These are phyloP conservation scores for Boletus eberwhitei DNA, from an alignment of 768 basidiomycete species.

Conservation along the genomic window DNA sequence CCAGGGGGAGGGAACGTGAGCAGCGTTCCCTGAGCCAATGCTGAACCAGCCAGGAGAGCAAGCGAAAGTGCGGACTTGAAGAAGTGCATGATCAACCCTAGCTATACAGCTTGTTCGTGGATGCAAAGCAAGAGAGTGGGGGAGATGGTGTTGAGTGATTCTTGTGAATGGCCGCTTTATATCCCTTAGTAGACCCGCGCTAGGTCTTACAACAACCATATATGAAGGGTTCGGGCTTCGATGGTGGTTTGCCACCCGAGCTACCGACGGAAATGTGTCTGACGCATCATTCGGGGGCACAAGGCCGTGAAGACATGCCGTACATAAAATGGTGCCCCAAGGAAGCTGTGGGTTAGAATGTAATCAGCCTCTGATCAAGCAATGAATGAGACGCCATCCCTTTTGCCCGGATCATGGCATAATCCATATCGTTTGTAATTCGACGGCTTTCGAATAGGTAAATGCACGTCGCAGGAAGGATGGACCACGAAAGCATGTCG, in stretches of 20 bases:
- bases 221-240: neutral
- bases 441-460: neutral
- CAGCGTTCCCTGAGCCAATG: constrained; percentile 15
- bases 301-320: neutral
- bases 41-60: constrained; percentile 9
- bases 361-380: constrained; percentile 11
- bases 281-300: constrained; percentile 2
- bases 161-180: constrained; percentile 15
- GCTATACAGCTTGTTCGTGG: neutral
- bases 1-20: constrained; percentile 11
- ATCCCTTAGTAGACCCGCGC: neutral
- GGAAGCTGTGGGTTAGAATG: neutral
- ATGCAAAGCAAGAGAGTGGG: neutral
- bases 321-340: neutral
- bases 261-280: neutral
- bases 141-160: neutral
- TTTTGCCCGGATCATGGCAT: neutral
- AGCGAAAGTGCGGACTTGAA: constrained; percentile 18
- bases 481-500: neutral
- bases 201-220: neutral
- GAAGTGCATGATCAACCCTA: constrained; percentile 14
- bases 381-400: neutral
- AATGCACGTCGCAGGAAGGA: neutral
- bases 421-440: neutral
- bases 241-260: neutral